phyloP scores from a whole-genome alignment of 768 basidiomycete species.

The Tulasnella sp. region DNA sequence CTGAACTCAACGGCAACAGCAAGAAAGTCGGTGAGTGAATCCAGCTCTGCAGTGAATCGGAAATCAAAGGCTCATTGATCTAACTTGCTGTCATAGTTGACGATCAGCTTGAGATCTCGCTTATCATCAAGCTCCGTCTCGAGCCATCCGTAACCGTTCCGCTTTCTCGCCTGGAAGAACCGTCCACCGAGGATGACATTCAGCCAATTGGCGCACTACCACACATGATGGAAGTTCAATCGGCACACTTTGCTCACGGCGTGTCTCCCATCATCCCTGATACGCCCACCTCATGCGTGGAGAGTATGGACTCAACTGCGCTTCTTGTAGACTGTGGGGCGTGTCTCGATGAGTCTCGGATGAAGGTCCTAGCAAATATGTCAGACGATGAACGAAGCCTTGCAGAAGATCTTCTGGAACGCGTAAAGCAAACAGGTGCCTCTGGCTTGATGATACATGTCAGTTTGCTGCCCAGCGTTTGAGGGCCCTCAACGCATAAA shows the following conservation, averaged over 20 bases:
- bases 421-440: constrained; percentile 16
- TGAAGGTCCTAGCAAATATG: constrained; percentile 25
- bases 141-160: constrained; percentile 20
- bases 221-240: constrained; percentile 15
- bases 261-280: constrained; percentile 41
- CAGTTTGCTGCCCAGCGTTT: too few species aligned
- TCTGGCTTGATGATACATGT: too few species aligned
- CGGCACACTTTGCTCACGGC: constrained; percentile 19
- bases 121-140: constrained; percentile 36
- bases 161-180: constrained; percentile 15
- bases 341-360: constrained; percentile 28
- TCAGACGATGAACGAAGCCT: constrained; percentile 24
- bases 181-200: background rate
- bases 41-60: background rate
- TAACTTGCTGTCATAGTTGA: constrained; percentile 44
- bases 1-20: constrained; percentile 69
- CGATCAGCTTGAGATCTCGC: constrained; percentile 66
- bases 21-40: constrained; percentile 64
- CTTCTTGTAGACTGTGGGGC: constrained; percentile 27
- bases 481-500: too few species aligned
- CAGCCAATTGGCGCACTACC: background rate
- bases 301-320: constrained; percentile 16
- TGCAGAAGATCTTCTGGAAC: background rate
- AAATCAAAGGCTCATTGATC: background rate
- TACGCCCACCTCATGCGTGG: constrained; percentile 40